phyloP scores from a whole-genome alignment of 805 yeast genomes.

The Teunomyces pallodes region DNA sequence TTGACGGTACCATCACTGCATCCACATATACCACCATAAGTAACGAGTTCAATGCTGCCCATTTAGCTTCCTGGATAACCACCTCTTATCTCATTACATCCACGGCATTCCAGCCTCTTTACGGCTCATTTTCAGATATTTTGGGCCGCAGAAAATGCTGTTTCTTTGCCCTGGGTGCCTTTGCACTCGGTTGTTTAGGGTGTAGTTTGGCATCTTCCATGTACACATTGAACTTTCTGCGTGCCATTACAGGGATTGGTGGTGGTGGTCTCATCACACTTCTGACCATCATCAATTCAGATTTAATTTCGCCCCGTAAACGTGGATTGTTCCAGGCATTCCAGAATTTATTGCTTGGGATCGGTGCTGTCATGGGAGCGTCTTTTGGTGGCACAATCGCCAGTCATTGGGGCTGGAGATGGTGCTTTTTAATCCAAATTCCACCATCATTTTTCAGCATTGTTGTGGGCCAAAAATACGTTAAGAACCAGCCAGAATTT shows the following conservation, averaged over 20 bases:
- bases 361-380: conserved; percentile 66
- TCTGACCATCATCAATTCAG: conserved; percentile 38
- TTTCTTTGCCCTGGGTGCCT: conserved; percentile 30
- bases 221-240: conserved; percentile 25
- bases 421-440: conserved; percentile 52
- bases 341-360: conserved; percentile 35
- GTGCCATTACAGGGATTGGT: conserved; percentile 41
- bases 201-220: conserved; percentile 31
- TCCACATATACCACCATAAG: conserved; percentile 49
- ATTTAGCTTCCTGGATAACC: conserved; percentile 42
- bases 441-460: conserved; percentile 49
- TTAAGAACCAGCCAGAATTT: conserved; percentile 27
- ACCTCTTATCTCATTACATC: conserved; percentile 40
- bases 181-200: conserved; percentile 35
- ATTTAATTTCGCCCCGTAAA: conserved; percentile 32
- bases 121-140: conserved; percentile 39
- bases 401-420: conserved; percentile 61
- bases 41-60: conserved; percentile 33
- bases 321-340: conserved; percentile 41
- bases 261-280: conserved; percentile 42
- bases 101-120: conserved; percentile 42
- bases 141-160: conserved; percentile 35
- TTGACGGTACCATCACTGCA: conserved; percentile 49
- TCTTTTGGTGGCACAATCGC: conserved; percentile 58
- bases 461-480: conserved; percentile 24